Evolutionary conservation across 371 early-diverging fungal genomes (phyloP).

Genomic region (Haplosporangium sp.): DNA sequence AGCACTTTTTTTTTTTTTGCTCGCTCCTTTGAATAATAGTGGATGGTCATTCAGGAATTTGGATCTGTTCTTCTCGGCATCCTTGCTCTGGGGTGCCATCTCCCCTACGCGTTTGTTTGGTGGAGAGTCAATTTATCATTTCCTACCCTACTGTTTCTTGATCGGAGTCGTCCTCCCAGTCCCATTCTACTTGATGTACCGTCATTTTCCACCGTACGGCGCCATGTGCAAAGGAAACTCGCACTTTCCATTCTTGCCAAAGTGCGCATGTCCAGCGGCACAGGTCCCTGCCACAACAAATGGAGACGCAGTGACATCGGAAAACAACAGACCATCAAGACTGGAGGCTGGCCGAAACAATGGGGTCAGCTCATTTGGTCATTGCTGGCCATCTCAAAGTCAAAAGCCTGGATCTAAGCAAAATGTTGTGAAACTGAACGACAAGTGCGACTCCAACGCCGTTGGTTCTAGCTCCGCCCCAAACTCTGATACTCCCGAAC

Average conservation of each 20-base stretch:
- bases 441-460: not conserved
- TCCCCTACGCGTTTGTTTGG: conserved; percentile 78
- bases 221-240: conserved; percentile 31
- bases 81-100: conserved; percentile 76
- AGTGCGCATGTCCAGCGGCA: conserved; percentile 22
- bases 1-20: not conserved
- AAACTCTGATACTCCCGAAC: not conserved
- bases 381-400: conserved; percentile 1
- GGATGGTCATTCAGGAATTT: conserved; percentile 52
- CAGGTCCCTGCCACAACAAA: conserved; percentile 1
- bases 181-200: conserved; percentile 60
- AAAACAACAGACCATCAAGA: not conserved
- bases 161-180: conserved; percentile 68
- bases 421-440: not conserved
- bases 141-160: conserved; percentile 64
- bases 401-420: not conserved
- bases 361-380: not conserved
- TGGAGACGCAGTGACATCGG: not conserved
- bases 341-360: not conserved
- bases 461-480: no score
- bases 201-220: conserved; percentile 45
- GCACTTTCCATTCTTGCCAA: conserved; percentile 23
- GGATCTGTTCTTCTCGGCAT: conserved; percentile 55
- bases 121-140: conserved; percentile 65
- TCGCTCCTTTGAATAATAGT: not conserved